Base-by-base conservation (phyloP, 2,329 filamentous ascomycete genomes). In the Podosphaera fusca region DNA sequence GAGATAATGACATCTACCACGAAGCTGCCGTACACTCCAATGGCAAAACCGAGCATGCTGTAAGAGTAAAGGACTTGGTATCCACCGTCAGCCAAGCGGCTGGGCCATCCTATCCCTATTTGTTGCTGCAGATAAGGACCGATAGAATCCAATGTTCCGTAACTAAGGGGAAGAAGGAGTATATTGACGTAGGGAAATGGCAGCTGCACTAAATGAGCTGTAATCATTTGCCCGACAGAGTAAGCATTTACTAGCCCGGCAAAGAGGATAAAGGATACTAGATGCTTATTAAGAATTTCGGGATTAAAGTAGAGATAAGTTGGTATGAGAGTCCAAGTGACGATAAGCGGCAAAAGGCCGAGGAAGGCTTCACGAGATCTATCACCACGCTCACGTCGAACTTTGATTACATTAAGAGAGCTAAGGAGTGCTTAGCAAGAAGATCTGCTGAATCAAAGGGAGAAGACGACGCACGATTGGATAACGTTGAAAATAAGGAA, bases 1-100 rank as follows among this genome's bases (percentile, higher is more conserved):
- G 87, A 94, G 59, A 92, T 87, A 63, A 98, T 95, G 58, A 96
- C 89, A 68, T 96, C 92, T 67, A 75, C 85, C 58, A 96, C 87
- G 69, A 98, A 98, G 69, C 88, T 95, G 59, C 87, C 89, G 71
- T 98, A 95, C n/a, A 96, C 81, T 38, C 92, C 92, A 53, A 95
- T 69, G 0, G 84, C 85, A 59, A 87, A 72, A 31, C 92, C 92
- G 31, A 96, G 72, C 72, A 89, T 90, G 67, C 82, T 78, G 70
- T 95, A 96, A 68, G 95, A 79, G 69, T 89, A 95, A 2, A 87
- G 85, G 54, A 95, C 84, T 72, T 95, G 88, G 69, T 94, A 94
- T n/a, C 84, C 79, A 55, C 75, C 84, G 60, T 79, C 74, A 31
- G 85, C 86, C 5, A 94, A 74, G 2, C 80, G 79, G 65, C 81